phyloP scores from a whole-genome alignment of 495 filamentous ascomycete genomes.

The Articulospora tetracladia region DNA sequence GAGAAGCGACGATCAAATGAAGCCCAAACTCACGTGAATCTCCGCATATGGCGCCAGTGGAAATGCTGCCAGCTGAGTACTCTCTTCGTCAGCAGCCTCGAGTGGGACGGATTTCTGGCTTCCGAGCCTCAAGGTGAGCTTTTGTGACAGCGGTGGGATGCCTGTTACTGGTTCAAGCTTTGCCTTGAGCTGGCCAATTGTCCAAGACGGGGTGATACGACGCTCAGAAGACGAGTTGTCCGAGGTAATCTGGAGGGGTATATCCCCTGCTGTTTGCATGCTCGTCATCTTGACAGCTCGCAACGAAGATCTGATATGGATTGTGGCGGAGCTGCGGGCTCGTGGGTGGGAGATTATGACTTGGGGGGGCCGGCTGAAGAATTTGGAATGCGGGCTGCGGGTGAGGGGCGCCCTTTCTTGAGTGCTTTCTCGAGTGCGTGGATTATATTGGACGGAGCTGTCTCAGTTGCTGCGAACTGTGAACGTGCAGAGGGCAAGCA shows the following conservation, averaged over 20 bases:
- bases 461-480: background rate
- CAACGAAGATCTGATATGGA: slow-evolving; percentile 15
- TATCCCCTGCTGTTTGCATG: slow-evolving; percentile 64
- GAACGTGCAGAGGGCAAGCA: background rate
- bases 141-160: slow-evolving; percentile 76
- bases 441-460: background rate
- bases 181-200: slow-evolving; percentile 75
- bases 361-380: no score
- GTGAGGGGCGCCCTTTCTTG: background rate
- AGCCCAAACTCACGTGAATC: slow-evolving; percentile 58
- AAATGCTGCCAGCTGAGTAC: slow-evolving; percentile 55
- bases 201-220: slow-evolving; percentile 90
- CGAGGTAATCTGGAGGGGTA: slow-evolving; percentile 80
- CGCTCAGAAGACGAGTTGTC: slow-evolving; percentile 75
- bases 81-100: slow-evolving; percentile 65
- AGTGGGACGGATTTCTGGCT: slow-evolving; percentile 50
- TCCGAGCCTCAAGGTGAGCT: slow-evolving; percentile 59
- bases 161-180: slow-evolving; percentile 95
- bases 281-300: slow-evolving; percentile 25
- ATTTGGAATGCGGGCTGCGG: background rate
- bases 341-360: no score
- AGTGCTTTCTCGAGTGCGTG: background rate
- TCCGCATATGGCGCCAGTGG: slow-evolving; percentile 69
- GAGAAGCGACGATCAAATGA: slow-evolving; percentile 14
- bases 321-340: slow-evolving; percentile 6